Evolutionary conservation across 768 basidiomycete species (phyloP).

Genomic region (Chiua virens): DNA sequence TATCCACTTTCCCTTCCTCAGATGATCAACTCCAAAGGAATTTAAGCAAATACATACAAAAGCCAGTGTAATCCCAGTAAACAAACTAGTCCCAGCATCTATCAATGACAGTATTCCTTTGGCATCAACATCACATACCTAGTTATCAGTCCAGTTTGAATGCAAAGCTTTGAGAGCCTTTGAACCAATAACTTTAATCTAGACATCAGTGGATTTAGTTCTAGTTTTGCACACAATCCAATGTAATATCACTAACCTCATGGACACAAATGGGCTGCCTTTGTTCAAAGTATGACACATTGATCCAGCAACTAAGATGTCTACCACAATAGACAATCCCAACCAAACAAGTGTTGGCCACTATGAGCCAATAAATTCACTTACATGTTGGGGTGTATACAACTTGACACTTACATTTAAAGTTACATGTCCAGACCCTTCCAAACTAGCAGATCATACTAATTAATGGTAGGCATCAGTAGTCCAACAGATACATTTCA

Average conservation of each 20-base stretch:
- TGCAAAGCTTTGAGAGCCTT: conserved; percentile 16
- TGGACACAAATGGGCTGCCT: conserved; percentile 1
- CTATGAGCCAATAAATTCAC: conserved; percentile 3
- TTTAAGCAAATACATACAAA: conserved; percentile 16
- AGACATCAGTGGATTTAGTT: not conserved
- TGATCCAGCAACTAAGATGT: conserved; percentile 24
- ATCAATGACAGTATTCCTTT: not conserved
- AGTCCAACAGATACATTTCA: not conserved
- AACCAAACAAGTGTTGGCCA: conserved; percentile 23
- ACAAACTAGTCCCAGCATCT: conserved; percentile 8
- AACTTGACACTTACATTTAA: not conserved
- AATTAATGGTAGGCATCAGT: not conserved
- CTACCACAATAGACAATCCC: conserved; percentile 17
- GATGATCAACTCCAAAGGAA: not conserved
- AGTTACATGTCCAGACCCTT: not conserved
- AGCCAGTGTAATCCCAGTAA: conserved; percentile 6
- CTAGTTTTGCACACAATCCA: not conserved
- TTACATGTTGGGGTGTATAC: not conserved
- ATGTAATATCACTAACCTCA: conserved; percentile 10
- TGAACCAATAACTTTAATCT: conserved; percentile 18
- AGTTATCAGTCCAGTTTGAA: conserved; percentile 30
- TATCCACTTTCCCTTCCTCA: conserved; percentile 17
- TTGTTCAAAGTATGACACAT: conserved; percentile 14
- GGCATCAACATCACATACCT: conserved; percentile 7
- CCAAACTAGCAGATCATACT: not conserved